Conservation (phyloP, 1,139 yeast genomes). For the Debaryomycetaceae sp. region DNA sequence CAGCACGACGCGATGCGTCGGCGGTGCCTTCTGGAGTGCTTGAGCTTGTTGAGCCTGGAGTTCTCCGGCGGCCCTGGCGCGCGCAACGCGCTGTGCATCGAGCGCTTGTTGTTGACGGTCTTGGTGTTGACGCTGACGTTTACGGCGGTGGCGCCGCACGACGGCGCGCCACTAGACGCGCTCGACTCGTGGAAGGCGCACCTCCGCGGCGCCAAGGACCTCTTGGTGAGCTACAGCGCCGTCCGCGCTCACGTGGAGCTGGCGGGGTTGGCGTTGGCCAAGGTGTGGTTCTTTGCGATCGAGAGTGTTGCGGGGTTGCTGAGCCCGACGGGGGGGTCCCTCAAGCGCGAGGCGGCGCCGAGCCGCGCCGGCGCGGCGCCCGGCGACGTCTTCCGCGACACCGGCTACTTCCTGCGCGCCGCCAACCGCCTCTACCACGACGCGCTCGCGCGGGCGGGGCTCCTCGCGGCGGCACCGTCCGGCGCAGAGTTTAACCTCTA, state of each 20-base stretch:
- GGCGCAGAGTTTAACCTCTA: constrained; percentile 28
- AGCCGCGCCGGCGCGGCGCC: constrained; percentile 1
- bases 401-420: constrained; percentile 28
- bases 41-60: constrained; percentile 29
- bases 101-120: constrained; percentile 34
- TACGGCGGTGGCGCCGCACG: constrained; percentile 25
- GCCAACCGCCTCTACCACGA: constrained; percentile 31
- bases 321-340: constrained; percentile 30
- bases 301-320: constrained; percentile 34
- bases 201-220: constrained; percentile 37
- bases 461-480: constrained; percentile 21
- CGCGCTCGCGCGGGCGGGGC: constrained; percentile 26
- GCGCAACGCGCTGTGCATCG: constrained; percentile 27
- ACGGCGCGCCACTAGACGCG: constrained; percentile 13
- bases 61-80: constrained; percentile 16
- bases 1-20: constrained; percentile 28
- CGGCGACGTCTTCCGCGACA: constrained; percentile 22
- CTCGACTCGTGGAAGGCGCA: constrained; percentile 36
- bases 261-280: constrained; percentile 41
- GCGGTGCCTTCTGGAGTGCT: constrained; percentile 29
- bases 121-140: constrained; percentile 33
- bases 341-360: constrained; percentile 12
- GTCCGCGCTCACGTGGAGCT: constrained; percentile 17
- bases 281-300: constrained; percentile 43
- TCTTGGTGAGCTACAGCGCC: constrained; percentile 29